Evolutionary conservation across 1,284 basidiomycete genomes (phyloP), one percentile per base, ranked within the genome.

Genomic region (Singerocomus inundabilis): DNA sequence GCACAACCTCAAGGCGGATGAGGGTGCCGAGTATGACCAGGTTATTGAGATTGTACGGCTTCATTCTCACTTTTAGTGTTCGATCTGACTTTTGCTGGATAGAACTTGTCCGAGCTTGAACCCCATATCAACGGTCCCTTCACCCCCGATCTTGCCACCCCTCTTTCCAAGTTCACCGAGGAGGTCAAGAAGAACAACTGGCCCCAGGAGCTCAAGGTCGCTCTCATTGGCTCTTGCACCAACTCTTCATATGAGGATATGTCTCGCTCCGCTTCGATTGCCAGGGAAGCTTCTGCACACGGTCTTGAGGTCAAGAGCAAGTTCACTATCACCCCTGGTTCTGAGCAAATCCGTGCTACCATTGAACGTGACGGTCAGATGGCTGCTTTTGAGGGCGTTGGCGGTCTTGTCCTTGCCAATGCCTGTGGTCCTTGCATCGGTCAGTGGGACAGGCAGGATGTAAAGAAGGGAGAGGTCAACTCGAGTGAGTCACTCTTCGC

Each of bases 191-290:
- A 93, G 79, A 97, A 98, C 79, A 80, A 82, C 71, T 99, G 97
- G 96, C 96, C 96, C 42, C 77, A 85, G 56, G 96, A 99, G 71
- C 87, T 99, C 77, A 95, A 93, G 78, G 97, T 98, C 64, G 92
- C 85, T 55, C 85, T 99, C 52, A 99, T 99, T 69, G 96, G 97
- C 53, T 99, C 97, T 45, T 99, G 96, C 89, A 99, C 97, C 72
- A 99, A 99, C 85, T 99, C 96, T 44, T 99, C 97, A 28, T 99
- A 99, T 72, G 97, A 99, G 78, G 97, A 99, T 77, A 98, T 99
- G 96, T 91, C 92, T 43, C 93, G 97, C 67, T 91, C 95, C 38
- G 94, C 94, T 42, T 89, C 90, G 47, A 98, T 99, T 66, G 94
- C 91, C 61, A 81, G 82, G 61, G 87, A 99, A 76, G 97, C 95